Evolutionary conservation across 2,329 filamentous ascomycete genomes (phyloP).

Genomic region (Hymenoscyphus infarciens): DNA sequence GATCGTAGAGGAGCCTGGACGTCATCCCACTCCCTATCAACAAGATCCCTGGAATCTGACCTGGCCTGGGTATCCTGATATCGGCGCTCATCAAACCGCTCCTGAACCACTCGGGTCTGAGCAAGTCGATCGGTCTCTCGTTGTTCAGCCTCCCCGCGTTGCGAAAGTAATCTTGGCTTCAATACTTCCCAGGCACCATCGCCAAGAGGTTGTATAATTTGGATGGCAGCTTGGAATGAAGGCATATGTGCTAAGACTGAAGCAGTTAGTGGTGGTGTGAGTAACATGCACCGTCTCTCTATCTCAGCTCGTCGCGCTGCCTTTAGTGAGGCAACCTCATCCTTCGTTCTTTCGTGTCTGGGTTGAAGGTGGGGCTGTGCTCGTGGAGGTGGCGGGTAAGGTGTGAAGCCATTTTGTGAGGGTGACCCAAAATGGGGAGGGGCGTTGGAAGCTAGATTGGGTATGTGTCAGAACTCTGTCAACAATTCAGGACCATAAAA

Average conservation of each 20-base stretch:
- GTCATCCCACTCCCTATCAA: slow-evolving; percentile 69
- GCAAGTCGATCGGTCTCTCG: slow-evolving; percentile 43
- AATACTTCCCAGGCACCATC: slow-evolving; percentile 68
- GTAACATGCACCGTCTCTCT: slow-evolving; percentile 61
- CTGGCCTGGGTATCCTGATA: slow-evolving; percentile 38
- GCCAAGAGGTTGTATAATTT: slow-evolving; percentile 64
- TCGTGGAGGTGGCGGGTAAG: slow-evolving; percentile 25
- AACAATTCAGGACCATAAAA: not conserved
- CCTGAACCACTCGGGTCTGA: slow-evolving; percentile 38
- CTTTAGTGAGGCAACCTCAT: slow-evolving; percentile 62
- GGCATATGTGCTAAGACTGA: slow-evolving; percentile 65
- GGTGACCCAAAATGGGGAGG: slow-evolving; percentile 34
- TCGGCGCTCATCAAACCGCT: slow-evolving; percentile 35
- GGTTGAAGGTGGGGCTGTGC: slow-evolving; percentile 22
- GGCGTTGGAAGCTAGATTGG: slow-evolving; percentile 21
- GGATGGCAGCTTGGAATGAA: slow-evolving; percentile 69
- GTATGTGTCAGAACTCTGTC: slow-evolving; percentile 10
- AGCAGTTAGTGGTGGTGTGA: slow-evolving; percentile 62
- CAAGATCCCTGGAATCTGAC: slow-evolving; percentile 50
- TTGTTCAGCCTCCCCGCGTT: slow-evolving; percentile 62
- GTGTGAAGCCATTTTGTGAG: slow-evolving; percentile 29
- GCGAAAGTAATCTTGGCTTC: slow-evolving; percentile 62
- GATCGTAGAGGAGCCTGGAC: slow-evolving; percentile 64
- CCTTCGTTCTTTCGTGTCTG: slow-evolving; percentile 52
- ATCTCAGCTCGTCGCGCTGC: slow-evolving; percentile 65